Evolutionary conservation across 768 basidiomycete species (phyloP).

Genomic region (Lepiota brunneoincarnata): DNA sequence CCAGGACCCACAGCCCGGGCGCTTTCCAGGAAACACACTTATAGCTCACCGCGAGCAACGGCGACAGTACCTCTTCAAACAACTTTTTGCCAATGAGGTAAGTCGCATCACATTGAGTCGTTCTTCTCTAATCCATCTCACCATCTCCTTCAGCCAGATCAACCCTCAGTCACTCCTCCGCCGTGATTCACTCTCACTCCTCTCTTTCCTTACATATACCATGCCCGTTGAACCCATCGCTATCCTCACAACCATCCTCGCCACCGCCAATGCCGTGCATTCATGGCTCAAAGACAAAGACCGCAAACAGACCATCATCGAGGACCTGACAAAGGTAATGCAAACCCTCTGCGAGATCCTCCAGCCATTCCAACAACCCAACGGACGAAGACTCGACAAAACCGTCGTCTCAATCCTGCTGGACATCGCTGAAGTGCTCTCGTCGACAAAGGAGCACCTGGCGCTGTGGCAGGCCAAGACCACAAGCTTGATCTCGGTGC

Average conservation of each 20-base stretch:
- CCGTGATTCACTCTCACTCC: not conserved
- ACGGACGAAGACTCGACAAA: slow-evolving; percentile 15
- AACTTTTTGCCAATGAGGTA: not conserved
- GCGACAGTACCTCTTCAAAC: not conserved
- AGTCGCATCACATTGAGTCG: not conserved
- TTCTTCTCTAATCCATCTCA: not conserved
- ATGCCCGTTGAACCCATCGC: slow-evolving; percentile 14
- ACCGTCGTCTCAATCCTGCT: not conserved
- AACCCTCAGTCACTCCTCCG: not conserved
- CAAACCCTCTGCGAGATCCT: slow-evolving; percentile 18
- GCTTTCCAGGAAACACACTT: not conserved
- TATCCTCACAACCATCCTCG: slow-evolving; percentile 14
- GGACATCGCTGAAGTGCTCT: slow-evolving; percentile 18
- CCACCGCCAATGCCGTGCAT: slow-evolving; percentile 15
- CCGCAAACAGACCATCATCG: slow-evolving; percentile 16
- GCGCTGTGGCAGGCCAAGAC: slow-evolving; percentile 15
- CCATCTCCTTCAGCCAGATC: not conserved
- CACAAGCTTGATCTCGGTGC: slow-evolving; percentile 6
- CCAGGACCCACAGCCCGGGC: not conserved
- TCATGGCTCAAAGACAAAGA: slow-evolving; percentile 15
- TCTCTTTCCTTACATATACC: not conserved
- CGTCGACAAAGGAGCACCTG: slow-evolving; percentile 19
- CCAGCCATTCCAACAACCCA: slow-evolving; percentile 14
- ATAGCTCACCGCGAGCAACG: not conserved
- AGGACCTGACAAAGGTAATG: slow-evolving; percentile 16